Percentiles rank a stretch among this genome's conserved stretches.
These are phyloP conservation scores for Myxozyma monticola DNA, from an alignment of 805 yeast species.

Conservation along the genomic window DNA sequence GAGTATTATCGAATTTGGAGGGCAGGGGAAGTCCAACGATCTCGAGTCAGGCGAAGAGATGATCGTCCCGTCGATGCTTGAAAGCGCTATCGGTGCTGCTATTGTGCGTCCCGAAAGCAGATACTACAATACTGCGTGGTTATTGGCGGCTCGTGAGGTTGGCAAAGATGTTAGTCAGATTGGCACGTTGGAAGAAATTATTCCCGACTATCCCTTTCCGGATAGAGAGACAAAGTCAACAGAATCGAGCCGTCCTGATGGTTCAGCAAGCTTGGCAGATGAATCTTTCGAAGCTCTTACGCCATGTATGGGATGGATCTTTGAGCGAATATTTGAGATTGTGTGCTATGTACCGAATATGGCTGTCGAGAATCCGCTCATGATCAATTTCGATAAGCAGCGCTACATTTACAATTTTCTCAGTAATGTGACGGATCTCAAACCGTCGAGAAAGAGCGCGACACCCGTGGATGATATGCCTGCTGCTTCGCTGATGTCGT, in stretches of 20 bases:
- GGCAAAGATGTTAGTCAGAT: slow-evolving; percentile 30
- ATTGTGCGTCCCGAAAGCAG: slow-evolving; percentile 81
- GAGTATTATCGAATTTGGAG: slow-evolving; percentile 46
- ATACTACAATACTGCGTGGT: slow-evolving; percentile 67
- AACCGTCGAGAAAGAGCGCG: slow-evolving; percentile 32
- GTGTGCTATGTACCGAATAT: slow-evolving; percentile 77
- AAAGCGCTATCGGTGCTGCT: slow-evolving; percentile 71
- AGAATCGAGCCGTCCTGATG: neutral
- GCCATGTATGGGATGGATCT: slow-evolving; percentile 91
- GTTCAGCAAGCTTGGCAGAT: too few species aligned
- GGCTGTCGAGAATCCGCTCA: slow-evolving; percentile 59
- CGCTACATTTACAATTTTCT: slow-evolving; percentile 65
- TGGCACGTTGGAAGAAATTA: slow-evolving; percentile 22
- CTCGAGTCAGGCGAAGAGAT: slow-evolving; percentile 12
- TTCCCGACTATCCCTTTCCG: slow-evolving; percentile 7
- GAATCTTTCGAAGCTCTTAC: slow-evolving; percentile 48
- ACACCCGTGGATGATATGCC: slow-evolving; percentile 22
- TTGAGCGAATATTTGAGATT: slow-evolving; percentile 74
- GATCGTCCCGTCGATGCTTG: slow-evolving; percentile 77
- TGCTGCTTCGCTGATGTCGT: slow-evolving; percentile 15
- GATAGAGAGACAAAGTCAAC: slow-evolving; percentile 5
- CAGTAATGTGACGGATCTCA: slow-evolving; percentile 52
- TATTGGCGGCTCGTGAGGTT: slow-evolving; percentile 50
- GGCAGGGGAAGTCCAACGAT: neutral
- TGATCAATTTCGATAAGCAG: slow-evolving; percentile 84